These are phyloP conservation scores for Kwoniella bestiolae DNA, from an alignment of 768 basidiomycete species.

Conservation along the genomic window DNA sequence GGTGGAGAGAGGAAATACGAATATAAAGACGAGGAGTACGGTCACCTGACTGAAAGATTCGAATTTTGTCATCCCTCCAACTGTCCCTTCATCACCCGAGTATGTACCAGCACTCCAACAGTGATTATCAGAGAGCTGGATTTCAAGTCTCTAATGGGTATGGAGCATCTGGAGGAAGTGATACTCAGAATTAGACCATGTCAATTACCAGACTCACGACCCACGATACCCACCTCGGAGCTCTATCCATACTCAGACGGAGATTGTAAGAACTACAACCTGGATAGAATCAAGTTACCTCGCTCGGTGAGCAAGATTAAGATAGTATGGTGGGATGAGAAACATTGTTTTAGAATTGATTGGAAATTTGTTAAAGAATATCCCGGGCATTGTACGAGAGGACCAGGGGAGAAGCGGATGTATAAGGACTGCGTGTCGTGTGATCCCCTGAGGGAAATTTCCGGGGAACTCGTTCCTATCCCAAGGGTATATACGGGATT, in stretches of 20 bases:
- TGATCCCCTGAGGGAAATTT: not conserved
- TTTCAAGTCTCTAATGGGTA: not conserved
- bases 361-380: not conserved
- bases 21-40: not conserved
- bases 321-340: slow-evolving; percentile 19
- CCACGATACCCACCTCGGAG: not conserved
- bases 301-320: not conserved
- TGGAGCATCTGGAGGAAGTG: slow-evolving; percentile 1
- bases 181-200: slow-evolving; percentile 9
- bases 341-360: slow-evolving; percentile 5
- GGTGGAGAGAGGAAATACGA: not conserved
- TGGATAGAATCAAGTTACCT: not conserved
- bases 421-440: not conserved
- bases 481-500: no score
- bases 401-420: not conserved
- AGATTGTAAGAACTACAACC: not conserved
- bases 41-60: not conserved
- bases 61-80: not conserved
- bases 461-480: no score
- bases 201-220: slow-evolving; percentile 5
- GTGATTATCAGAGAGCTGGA: slow-evolving; percentile 3
- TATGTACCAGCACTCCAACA: not conserved
- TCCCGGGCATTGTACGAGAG: not conserved
- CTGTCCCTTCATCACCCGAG: slow-evolving; percentile 12
- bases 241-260: not conserved